Evolutionary conservation across 306 rosid genomes (phyloP).

Genomic region (Fagus sylvatica): DNA sequence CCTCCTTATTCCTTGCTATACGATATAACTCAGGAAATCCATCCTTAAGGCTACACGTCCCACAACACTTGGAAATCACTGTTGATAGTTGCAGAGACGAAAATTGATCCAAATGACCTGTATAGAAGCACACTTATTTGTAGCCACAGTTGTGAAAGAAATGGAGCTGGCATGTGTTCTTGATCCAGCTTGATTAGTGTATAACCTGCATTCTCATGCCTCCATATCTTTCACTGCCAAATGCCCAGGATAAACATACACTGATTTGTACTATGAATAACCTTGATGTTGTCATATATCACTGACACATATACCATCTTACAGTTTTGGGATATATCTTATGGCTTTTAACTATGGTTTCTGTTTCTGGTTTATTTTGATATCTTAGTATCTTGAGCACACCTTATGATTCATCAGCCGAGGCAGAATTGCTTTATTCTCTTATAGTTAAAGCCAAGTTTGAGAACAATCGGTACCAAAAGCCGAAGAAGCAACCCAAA

Average conservation of each 20-base stretch:
- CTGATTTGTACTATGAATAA: background rate
- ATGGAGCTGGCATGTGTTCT: conserved; percentile 3
- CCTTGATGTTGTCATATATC: background rate
- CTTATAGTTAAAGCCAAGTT: conserved; percentile 71
- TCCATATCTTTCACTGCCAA: background rate
- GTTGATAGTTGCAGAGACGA: background rate
- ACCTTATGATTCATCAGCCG: conserved; percentile 68
- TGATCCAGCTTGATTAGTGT: conserved; percentile 1
- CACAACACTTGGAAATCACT: background rate
- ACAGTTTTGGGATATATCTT: conserved; percentile 1
- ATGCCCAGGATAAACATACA: background rate
- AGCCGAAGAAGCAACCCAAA: conserved; percentile 73
- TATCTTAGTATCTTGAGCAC: conserved; percentile 53
- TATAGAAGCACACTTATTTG: background rate
- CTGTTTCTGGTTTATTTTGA: conserved; percentile 25
- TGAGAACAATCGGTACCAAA: conserved; percentile 76
- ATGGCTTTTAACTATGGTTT: background rate
- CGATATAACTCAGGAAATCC: no score
- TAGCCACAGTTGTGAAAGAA: conserved; percentile 2
- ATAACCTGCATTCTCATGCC: background rate
- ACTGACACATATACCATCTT: background rate
- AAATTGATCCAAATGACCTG: background rate
- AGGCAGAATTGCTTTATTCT: conserved; percentile 73
- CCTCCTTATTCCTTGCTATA: no score
- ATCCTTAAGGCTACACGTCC: no score